Conservation (phyloP, 495 filamentous ascomycete species). For the Sphaerosporella brunnea region DNA sequence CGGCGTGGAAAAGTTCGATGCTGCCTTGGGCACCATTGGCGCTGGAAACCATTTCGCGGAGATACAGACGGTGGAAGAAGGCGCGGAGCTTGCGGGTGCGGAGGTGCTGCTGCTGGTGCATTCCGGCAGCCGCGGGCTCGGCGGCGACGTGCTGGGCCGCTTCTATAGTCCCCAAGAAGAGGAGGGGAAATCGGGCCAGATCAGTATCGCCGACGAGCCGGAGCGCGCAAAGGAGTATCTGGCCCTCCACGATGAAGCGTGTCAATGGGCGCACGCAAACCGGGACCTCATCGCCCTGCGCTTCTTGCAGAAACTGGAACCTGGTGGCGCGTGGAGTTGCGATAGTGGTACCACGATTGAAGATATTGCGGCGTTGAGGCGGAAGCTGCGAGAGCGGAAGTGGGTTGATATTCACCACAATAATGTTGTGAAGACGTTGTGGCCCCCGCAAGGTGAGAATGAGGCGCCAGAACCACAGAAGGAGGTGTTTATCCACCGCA, state of each 20-base stretch:
- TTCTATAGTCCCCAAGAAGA: constrained; percentile 9
- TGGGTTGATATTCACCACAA: constrained; percentile 30
- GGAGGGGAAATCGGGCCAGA: constrained; percentile 8
- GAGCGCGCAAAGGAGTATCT: constrained; percentile 23
- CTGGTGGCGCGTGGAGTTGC: constrained; percentile 20
- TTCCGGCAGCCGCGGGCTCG: constrained; percentile 30
- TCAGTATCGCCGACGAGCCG: constrained; percentile 16
- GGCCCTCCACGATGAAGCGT: constrained; percentile 26
- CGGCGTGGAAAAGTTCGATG: constrained; percentile 25
- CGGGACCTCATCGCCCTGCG: constrained; percentile 29
- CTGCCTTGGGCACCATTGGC: constrained; percentile 28
- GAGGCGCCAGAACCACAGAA: neutral
- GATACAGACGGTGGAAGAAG: constrained; percentile 24
- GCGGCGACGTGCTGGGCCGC: constrained; percentile 26
- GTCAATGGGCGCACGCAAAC: constrained; percentile 27
- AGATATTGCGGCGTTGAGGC: constrained; percentile 7
- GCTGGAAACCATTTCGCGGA: constrained; percentile 30
- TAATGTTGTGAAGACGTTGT: constrained; percentile 22
- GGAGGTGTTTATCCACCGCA: constrained; percentile 28
- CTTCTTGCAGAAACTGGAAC: constrained; percentile 28
- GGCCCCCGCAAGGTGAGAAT: constrained; percentile 24
- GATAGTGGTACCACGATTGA: neutral
- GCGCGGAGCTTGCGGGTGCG: constrained; percentile 9
- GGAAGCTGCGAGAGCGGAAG: constrained; percentile 20
- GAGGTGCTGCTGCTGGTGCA: constrained; percentile 31